phyloP scores from a whole-genome alignment of 495 filamentous ascomycete genomes.

The Podospora tetraspora region DNA sequence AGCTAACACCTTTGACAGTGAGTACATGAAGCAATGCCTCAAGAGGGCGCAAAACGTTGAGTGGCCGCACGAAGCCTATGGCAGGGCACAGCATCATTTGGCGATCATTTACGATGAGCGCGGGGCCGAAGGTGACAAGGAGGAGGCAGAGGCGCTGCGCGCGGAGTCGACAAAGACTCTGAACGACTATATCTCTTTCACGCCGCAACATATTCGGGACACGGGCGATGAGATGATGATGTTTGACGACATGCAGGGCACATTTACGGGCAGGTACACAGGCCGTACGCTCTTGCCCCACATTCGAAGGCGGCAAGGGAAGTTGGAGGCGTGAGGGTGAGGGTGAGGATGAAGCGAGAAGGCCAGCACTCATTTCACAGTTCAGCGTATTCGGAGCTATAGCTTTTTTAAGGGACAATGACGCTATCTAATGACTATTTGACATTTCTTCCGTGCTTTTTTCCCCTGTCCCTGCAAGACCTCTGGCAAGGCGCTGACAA shows the following conservation, averaged over 20 bases:
- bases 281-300: constrained; percentile 2
- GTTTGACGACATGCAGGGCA: constrained; percentile 16
- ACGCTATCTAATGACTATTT: no score
- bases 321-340: no score
- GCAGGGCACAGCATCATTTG: constrained; percentile 7
- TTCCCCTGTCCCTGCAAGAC: background rate
- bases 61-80: constrained; percentile 7
- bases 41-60: background rate
- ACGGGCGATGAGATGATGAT: constrained; percentile 11
- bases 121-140: background rate
- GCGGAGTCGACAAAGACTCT: background rate
- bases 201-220: no score
- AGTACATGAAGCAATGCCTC: constrained; percentile 14
- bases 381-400: no score
- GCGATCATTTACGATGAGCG: constrained; percentile 8
- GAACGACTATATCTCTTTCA: background rate
- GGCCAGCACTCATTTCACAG: no score
- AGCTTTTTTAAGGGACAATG: no score
- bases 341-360: no score
- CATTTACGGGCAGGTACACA: constrained; percentile 14
- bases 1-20: background rate
- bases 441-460: no score
- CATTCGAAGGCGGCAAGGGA: background rate
- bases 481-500: no score
- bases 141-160: background rate